Base-by-base conservation (phyloP, 2,329 filamentous ascomycete species). In the Hymenoscyphus repandus region DNA sequence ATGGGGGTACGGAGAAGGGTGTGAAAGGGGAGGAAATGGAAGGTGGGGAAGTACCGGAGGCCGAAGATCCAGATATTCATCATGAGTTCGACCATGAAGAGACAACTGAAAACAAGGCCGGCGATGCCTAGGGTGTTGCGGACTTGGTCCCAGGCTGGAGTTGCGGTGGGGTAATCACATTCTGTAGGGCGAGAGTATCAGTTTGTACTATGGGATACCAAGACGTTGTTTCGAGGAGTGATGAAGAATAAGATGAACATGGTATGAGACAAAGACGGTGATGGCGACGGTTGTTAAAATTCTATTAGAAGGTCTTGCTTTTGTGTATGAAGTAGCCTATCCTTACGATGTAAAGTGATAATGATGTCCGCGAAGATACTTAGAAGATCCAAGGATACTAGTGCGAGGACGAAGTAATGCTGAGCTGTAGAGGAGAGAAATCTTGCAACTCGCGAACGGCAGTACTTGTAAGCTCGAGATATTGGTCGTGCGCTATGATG, bases 51-150 rank as follows among this genome's bases (percentile, higher is more conserved):
- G 39, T 32, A 86, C 81, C 68, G 58, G 31, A 72, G 66, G 1
- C 83, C 83, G 69, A 83, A 86, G 2, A 79, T 79, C 70, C 80
- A 80, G 2, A 86, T 65, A 30, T 74, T 78, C 2, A 77, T 68
- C 9, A 76, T 49, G 64, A 88, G 66, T 67, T 88, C 85, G 0
- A 75, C 58, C 70, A 88, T 73, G 63, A 88, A 88, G 27, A 86
- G 61, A 57, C 74, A 79, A 49, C 79, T 84, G 62, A 87, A 81
- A 2, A 78, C 69, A 40, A 86, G 66, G 5, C 80, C 77, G 32
- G 77, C 67, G 2, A 73, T 68, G 11, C 74, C 74, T 37, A 87
- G 67, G 0, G 64, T 70, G 9, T 72, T 63, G 20, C 71, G 62
- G 2, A 70, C 69, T 42, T 65, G 60, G 43, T 66, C 60, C 66